Evolutionary conservation across 2,329 filamentous ascomycete species (phyloP).

Genomic region (Helminthosporium solani): DNA sequence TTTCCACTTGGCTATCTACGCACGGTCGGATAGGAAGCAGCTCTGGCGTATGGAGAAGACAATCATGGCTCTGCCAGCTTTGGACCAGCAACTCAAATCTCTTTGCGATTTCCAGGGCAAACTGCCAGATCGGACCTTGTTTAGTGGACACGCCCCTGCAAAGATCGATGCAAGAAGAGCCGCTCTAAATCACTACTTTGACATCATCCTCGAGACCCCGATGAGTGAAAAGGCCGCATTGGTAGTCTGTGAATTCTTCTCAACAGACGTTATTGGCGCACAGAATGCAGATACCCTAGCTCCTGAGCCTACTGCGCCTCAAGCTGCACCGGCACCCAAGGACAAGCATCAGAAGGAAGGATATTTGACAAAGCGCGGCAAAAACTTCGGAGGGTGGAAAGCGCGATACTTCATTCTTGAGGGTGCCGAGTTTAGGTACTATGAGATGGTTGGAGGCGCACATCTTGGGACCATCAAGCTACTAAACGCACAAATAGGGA

Average conservation of each 20-base stretch:
- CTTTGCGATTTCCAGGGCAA: conserved; percentile 70
- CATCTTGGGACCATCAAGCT: conserved; percentile 94
- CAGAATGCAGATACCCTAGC: conserved; percentile 56
- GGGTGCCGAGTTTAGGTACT: conserved; percentile 78
- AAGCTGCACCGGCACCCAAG: conserved; percentile 43
- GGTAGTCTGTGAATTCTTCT: conserved; percentile 85
- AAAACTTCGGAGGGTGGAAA: conserved; percentile 99
- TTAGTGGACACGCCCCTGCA: conserved; percentile 88
- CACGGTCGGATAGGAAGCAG: conserved; percentile 72
- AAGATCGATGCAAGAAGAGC: conserved; percentile 84
- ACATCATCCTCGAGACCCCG: conserved; percentile 77
- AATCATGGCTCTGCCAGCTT: conserved; percentile 71
- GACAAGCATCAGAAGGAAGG: conserved; percentile 75
- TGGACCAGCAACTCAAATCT: conserved; percentile 80
- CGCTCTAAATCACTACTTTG: conserved; percentile 82
- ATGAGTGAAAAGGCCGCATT: conserved; percentile 75
- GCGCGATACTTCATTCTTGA: conserved; percentile 72
- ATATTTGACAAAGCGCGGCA: conserved; percentile 93
- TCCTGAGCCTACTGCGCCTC: conserved; percentile 54
- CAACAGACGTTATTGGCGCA: conserved; percentile 61
- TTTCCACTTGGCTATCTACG: conserved; percentile 84
- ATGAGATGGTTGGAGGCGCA: conserved; percentile 83
- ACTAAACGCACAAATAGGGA: conserved; percentile 86
- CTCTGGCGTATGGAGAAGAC: conserved; percentile 96
- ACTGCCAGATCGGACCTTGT: conserved; percentile 81